Conservation (phyloP, 805 yeast species). For the Hagleromyces aurorensis region DNA sequence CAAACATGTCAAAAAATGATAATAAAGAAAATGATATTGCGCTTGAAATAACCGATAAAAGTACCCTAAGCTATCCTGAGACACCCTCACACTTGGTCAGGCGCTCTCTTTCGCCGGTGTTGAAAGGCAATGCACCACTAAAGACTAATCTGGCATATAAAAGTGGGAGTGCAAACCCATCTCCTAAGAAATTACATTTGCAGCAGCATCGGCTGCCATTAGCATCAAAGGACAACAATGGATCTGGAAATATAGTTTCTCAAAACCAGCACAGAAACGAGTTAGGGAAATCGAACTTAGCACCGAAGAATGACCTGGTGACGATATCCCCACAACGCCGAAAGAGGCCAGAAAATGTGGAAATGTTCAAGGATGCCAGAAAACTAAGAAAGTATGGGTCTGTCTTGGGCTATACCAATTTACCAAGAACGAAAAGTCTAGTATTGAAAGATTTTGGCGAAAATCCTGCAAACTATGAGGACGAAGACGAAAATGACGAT, state of each 20-base stretch:
- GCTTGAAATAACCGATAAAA: conserved; percentile 3
- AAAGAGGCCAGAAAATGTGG: too few relatives aligned
- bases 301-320: too few relatives aligned
- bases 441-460: conserved; percentile 23
- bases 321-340: too few relatives aligned
- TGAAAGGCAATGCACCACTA: conserved; percentile 7
- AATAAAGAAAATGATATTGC: conserved; percentile 12
- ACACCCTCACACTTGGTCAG: conserved; percentile 23
- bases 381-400: conserved; percentile 31
- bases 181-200: conserved; percentile 7
- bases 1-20: conserved; percentile 6
- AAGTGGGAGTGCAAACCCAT: conserved; percentile 6
- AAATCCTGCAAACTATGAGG: conserved; percentile 10
- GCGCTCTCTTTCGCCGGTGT: conserved; percentile 16
- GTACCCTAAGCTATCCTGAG: conserved; percentile 11
- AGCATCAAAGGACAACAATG: conserved; percentile 28
- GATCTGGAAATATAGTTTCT: conserved; percentile 9
- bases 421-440: conserved; percentile 23
- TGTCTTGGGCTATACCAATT: conserved; percentile 20
- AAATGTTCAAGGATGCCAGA: conserved; percentile 21
- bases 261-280: conserved; percentile 2
- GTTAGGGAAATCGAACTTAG: conserved; percentile 3
- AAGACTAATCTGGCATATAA: conserved; percentile 3
- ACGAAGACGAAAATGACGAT: conserved; percentile 17
- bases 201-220: conserved; percentile 22